Base-by-base conservation (phyloP, 495 filamentous ascomycete species). In the Elaphomyces granulatus region DNA sequence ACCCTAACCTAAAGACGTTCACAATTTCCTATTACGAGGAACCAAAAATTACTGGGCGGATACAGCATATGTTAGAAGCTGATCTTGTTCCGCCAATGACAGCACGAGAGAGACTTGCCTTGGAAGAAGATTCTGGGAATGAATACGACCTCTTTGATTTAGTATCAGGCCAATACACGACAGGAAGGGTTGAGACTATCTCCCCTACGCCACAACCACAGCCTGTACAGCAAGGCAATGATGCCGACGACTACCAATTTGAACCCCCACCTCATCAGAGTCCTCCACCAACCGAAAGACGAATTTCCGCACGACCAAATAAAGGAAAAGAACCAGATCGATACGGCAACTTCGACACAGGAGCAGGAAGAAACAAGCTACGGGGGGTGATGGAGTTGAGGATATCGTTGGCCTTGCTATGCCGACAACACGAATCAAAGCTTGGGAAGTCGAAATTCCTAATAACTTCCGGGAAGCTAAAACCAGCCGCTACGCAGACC, bases 371-470 rank as follows among this genome's bases (percentile, higher is more conserved):
- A 12, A 28, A 28, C 23, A 12, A 28, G 12, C 6, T 28, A 12
- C 23, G 12, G 12, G 23, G 12, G 23, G 6, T 28, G 23, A 28
- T 6, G 12, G 23, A 6, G n/a, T n/a, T n/a, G n/a, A n/a, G n/a
- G 23, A 28, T 28, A 28, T 28, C 23, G 12, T 28, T 28, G 23
- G 23, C 6, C 23, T 28, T 28, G 23, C 23, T 28, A 28, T 28
- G 12, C 23, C 23, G 12, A 6, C 6, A 6, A 12, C 12, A 12
- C 6, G 23, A 28, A 6, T 28, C 12, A 28, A 28, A 28, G 6
- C 6, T 28, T 38, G 36, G 36, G 3, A 38, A 8, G 36, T 38
- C 36, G 4, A 38, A 23, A 20, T 38, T 3, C 36, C 36, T 14
- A 23, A 4, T 2, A 38, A 2, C 9, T 10, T 15, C 14, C 7